Evolutionary conservation across 768 basidiomycete species (phyloP), one percentile per base, ranked within the genome.

Genomic region (Coprinellus micaceus): DNA sequence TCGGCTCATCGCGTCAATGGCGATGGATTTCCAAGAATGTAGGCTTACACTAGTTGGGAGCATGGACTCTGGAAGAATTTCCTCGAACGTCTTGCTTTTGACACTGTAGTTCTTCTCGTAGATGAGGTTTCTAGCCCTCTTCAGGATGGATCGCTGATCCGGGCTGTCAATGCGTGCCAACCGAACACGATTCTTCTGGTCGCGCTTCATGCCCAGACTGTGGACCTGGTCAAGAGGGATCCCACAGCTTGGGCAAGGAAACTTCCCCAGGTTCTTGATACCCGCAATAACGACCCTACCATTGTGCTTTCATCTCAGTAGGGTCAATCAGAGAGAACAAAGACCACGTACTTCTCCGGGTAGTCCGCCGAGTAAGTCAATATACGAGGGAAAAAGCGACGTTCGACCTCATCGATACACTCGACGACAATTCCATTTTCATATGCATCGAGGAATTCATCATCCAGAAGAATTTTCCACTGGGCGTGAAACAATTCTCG

Each of bases 401-500:
- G 49, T 13, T 44, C 19, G 7, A 41, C 17, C 2, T 40, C 39
- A 52, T 57, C 56, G n/a, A 9, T 2, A 24, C 48, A 57, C 30
- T 11, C 22, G 4, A 57, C 21, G 25, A 51, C 49, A 19, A 43
- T 57, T 4, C 56, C 56, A 45, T 57, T 12, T 3, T 19, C 19
- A 28, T 43, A 44, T 28, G 40, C 56, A n/a, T 52, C 4, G 21
- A 53, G 46, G 19, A 58, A 52, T 2, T 58, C 46, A 2, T 48
- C 51, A 41, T 58, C 52, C 9, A 58, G 39, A 21, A 58, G 11
- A 12, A 39, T 39, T 59, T 65, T 71, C 25, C 67, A 73, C 15
- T 67, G 52, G 15, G 53, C 61, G 26, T 73, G 71, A 6, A 69
- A 46, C 2, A 71, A 56, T 49, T 72, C 68, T 2, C 60, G 37